Evolutionary conservation across 2,329 filamentous ascomycete species (phyloP).

Genomic region (Stemphylium beticola): DNA sequence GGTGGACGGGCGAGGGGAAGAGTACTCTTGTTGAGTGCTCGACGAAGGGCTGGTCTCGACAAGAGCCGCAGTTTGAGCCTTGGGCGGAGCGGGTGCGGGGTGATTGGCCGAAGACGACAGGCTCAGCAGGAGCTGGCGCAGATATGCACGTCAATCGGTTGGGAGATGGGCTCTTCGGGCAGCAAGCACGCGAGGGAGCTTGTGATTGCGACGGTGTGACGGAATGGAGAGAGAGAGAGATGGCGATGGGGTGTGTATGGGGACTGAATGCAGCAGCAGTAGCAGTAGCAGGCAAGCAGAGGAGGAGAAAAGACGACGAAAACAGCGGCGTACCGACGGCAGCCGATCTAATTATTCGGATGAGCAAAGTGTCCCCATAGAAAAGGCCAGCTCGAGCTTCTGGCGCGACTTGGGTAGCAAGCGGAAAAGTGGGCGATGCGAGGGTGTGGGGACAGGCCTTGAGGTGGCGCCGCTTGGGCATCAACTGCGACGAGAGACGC

Average conservation of each 20-base stretch:
- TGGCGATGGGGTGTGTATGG: background rate
- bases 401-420: constrained; percentile 36
- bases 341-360: constrained; percentile 36
- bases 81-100: constrained; percentile 31
- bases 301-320: constrained; percentile 21
- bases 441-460: constrained; percentile 31
- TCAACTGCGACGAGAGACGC: constrained; percentile 24
- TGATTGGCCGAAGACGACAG: constrained; percentile 11
- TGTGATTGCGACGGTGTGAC: background rate
- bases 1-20: constrained; percentile 31
- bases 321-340: constrained; percentile 26
- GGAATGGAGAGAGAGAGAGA: background rate
- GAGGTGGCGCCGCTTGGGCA: constrained; percentile 37
- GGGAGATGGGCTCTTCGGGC: constrained; percentile 35
- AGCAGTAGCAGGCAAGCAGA: constrained; percentile 19
- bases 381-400: constrained; percentile 26
- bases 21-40: constrained; percentile 10
- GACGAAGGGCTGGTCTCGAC: background rate
- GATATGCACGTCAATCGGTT: constrained; percentile 42
- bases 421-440: constrained; percentile 29
- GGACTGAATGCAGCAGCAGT: constrained; percentile 15
- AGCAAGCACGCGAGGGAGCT: constrained; percentile 17
- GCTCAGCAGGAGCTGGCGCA: constrained; percentile 24
- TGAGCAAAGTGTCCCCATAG: constrained; percentile 34
- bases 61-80: background rate